A percentile compares a stretch with the other conserved stretches of the same genome.
Conservation (phyloP, 148 eudicot species). For the Diospyros kaki region DNA sequence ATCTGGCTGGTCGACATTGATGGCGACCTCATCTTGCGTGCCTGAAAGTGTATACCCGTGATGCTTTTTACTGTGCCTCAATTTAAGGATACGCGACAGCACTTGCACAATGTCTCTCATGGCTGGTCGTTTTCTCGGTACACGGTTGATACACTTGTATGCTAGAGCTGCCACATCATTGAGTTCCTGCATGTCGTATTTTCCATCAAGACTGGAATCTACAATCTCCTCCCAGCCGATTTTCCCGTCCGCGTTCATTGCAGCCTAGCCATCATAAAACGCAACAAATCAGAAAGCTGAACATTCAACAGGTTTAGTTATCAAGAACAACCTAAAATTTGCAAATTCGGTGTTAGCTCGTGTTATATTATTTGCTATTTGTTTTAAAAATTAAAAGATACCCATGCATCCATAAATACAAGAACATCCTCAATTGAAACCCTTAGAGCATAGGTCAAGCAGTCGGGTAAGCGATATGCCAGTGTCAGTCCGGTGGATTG, state of each 20-base stretch:
- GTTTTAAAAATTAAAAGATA: too few species aligned
- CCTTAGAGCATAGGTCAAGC: too few species aligned
- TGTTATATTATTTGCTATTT: too few species aligned
- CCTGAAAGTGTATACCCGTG: conserved; percentile 36
- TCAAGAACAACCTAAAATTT: too few species aligned
- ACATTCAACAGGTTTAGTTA: too few species aligned
- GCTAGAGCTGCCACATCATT: conserved; percentile 79
- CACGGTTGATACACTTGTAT: conserved; percentile 64
- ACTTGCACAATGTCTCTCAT: conserved; percentile 92
- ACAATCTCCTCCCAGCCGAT: conserved; percentile 88
- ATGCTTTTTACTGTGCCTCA: conserved; percentile 44
- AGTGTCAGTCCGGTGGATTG: too few species aligned
- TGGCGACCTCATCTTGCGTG: conserved; percentile 45
- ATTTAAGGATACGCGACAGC: conserved; percentile 51
- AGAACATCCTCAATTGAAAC: too few species aligned
- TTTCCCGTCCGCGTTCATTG: conserved; percentile 81
- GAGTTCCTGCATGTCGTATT: conserved; percentile 62
- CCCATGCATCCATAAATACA: too few species aligned
- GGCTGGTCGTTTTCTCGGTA: conserved; percentile 66
- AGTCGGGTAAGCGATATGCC: too few species aligned
- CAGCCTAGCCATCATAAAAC: conserved; percentile 53
- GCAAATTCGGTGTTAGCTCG: too few species aligned
- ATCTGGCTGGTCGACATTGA: conserved; percentile 36
- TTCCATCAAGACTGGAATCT: conserved; percentile 74
- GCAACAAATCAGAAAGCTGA: not conserved